These are phyloP conservation scores for Biancaea sappan DNA, from an alignment of 306 rosid genomes.

Conservation along the genomic window DNA sequence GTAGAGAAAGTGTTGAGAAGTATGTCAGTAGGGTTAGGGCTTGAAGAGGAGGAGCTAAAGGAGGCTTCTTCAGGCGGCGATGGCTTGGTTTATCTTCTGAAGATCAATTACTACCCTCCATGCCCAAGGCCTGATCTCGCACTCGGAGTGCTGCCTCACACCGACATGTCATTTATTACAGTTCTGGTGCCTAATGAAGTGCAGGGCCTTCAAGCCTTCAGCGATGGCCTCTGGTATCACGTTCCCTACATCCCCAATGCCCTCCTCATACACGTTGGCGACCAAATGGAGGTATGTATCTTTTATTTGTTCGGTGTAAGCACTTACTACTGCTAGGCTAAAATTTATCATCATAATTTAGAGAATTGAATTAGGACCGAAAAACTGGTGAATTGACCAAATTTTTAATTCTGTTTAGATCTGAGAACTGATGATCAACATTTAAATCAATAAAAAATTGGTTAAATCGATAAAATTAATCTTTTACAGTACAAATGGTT, in stretches of 20 bases:
- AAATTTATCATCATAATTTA: no score
- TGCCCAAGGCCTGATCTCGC: constrained; percentile 65
- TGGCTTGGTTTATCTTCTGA: constrained; percentile 46
- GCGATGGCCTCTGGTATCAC: constrained; percentile 54
- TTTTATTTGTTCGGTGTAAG: no score
- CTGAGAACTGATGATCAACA: no score
- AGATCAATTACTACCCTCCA: constrained; percentile 74
- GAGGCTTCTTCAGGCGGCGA: constrained; percentile 51
- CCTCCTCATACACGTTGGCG: constrained; percentile 64
- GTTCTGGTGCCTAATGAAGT: constrained; percentile 67
- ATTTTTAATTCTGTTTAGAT: no score
- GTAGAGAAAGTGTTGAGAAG: constrained; percentile 47
- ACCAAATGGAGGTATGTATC: constrained; percentile 57
- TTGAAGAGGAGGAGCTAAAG: constrained; percentile 50
- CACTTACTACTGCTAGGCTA: no score
- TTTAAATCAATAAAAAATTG: no score
- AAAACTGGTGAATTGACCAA: no score
- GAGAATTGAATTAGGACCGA: no score
- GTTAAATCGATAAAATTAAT: no score
- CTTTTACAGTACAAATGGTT: no score
- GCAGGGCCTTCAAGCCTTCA: constrained; percentile 68
- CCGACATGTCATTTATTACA: constrained; percentile 56
- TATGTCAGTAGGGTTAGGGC: constrained; percentile 54
- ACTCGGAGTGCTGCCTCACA: constrained; percentile 58
- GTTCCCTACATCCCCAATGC: constrained; percentile 60